Conservation (phyloP, 768 basidiomycete genomes). For the Naganishia randhawae region DNA sequence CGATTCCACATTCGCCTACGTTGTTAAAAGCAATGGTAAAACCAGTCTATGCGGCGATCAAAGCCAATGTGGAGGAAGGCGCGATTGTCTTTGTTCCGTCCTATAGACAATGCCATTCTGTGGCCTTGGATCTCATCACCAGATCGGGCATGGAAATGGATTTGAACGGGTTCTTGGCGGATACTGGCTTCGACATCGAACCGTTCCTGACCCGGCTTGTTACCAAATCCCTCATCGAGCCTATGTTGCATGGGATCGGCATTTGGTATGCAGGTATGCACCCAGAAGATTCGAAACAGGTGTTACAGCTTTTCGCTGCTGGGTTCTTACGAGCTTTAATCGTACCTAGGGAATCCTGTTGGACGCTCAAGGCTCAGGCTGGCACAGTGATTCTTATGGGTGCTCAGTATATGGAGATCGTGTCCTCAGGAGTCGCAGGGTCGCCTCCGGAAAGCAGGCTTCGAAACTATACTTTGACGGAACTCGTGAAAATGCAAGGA, state of each 20-base stretch:
- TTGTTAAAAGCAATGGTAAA: constrained; percentile 89
- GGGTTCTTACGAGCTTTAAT: constrained; percentile 76
- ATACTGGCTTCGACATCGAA: constrained; percentile 60
- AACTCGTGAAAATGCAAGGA: constrained; percentile 88
- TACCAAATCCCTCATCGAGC: constrained; percentile 65
- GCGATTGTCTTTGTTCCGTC: constrained; percentile 87
- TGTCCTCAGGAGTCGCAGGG: constrained; percentile 39
- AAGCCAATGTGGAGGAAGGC: constrained; percentile 50
- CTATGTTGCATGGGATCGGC: constrained; percentile 78
- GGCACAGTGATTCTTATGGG: constrained; percentile 83
- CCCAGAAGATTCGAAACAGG: constrained; percentile 64
- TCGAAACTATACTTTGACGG: constrained; percentile 63
- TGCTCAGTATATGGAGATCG: constrained; percentile 67
- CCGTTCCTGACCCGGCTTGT: constrained; percentile 60
- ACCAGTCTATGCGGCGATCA: constrained; percentile 76
- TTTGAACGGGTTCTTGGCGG: constrained; percentile 48
- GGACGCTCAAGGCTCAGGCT: constrained; percentile 82
- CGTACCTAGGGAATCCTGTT: constrained; percentile 76
- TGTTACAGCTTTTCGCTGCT: constrained; percentile 76
- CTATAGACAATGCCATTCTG: constrained; percentile 64
- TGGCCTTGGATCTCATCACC: constrained; percentile 80
- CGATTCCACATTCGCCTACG: constrained; percentile 76
- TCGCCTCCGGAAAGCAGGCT: constrained; percentile 13
- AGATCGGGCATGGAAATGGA: constrained; percentile 75
- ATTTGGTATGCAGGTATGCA: constrained; percentile 74